These are phyloP conservation scores for Coniosporium apollinis DNA, from an alignment of 495 filamentous ascomycete species.

Conservation along the genomic window DNA sequence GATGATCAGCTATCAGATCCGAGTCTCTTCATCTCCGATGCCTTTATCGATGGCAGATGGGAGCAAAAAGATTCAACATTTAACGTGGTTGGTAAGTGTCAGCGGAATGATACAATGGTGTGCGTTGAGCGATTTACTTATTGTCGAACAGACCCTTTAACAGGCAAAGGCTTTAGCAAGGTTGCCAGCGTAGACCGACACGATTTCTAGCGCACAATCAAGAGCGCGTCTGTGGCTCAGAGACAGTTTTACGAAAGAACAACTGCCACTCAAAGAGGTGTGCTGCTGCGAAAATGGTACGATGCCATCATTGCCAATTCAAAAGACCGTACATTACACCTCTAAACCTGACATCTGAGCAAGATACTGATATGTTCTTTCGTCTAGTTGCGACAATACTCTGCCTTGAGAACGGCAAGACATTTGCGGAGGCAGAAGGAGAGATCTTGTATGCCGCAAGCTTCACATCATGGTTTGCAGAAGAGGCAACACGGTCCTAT, in stretches of 20 bases:
- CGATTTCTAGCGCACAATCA: not conserved
- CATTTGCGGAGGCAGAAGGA: slow-evolving; percentile 12
- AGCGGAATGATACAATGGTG: not conserved
- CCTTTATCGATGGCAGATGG: not conserved
- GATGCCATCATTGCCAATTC: slow-evolving; percentile 9
- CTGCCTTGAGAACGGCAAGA: slow-evolving; percentile 16
- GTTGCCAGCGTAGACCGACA: not conserved
- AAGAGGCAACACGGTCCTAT: slow-evolving; percentile 11
- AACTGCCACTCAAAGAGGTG: slow-evolving; percentile 5
- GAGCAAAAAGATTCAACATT: not conserved
- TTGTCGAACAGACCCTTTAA: not conserved
- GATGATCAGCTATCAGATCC: not conserved
- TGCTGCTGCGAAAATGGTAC: slow-evolving; percentile 10
- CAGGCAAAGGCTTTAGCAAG: not conserved
- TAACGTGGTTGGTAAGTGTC: not conserved
- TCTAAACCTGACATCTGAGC: no score
- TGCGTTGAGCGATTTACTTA: not conserved
- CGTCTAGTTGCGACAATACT: slow-evolving; percentile 16
- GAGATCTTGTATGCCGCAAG: slow-evolving; percentile 13
- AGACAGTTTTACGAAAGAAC: not conserved
- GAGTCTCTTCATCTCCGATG: not conserved
- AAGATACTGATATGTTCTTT: not conserved
- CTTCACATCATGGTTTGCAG: slow-evolving; percentile 16
- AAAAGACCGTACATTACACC: slow-evolving; percentile 6
- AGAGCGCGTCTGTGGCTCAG: not conserved